Conservation (phyloP, 768 basidiomycete genomes). For the Termitomyces sp. region DNA sequence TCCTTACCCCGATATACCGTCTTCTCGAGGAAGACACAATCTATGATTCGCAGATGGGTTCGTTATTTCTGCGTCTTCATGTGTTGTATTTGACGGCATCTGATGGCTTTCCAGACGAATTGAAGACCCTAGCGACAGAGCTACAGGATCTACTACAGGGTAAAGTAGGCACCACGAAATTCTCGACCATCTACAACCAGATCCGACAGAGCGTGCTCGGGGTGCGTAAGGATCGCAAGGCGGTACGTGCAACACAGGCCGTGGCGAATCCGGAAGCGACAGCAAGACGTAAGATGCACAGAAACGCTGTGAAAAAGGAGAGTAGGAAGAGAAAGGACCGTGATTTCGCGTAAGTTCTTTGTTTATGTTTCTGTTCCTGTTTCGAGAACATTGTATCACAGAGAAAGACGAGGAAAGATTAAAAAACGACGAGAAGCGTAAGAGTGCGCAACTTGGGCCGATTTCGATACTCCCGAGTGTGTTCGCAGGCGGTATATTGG, state of each 20-base stretch:
- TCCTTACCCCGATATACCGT: slow-evolving; percentile 83
- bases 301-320: slow-evolving; percentile 78
- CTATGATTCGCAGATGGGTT: slow-evolving; percentile 76
- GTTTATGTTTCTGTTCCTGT: not conserved
- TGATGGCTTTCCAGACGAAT: slow-evolving; percentile 53
- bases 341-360: slow-evolving; percentile 52
- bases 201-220: slow-evolving; percentile 70
- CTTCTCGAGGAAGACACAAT: slow-evolving; percentile 85
- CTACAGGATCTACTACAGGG: slow-evolving; percentile 82
- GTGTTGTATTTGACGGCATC: not conserved
- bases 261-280: slow-evolving; percentile 73
- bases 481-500: too few species aligned
- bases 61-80: slow-evolving; percentile 19
- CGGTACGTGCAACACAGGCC: slow-evolving; percentile 53
- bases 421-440: slow-evolving; percentile 16
- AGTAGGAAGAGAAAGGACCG: slow-evolving; percentile 76
- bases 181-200: slow-evolving; percentile 73
- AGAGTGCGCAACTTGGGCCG: not conserved
- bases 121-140: slow-evolving; percentile 78
- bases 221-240: slow-evolving; percentile 70
- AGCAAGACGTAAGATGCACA: slow-evolving; percentile 68
- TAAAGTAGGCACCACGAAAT: slow-evolving; percentile 86
- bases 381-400: not conserved
- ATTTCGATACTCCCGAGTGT: too few species aligned
- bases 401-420: slow-evolving; percentile 16